These are phyloP conservation scores for Fusarium chlamydosporum DNA, from an alignment of 2,329 filamentous ascomycete genomes.

Conservation along the genomic window DNA sequence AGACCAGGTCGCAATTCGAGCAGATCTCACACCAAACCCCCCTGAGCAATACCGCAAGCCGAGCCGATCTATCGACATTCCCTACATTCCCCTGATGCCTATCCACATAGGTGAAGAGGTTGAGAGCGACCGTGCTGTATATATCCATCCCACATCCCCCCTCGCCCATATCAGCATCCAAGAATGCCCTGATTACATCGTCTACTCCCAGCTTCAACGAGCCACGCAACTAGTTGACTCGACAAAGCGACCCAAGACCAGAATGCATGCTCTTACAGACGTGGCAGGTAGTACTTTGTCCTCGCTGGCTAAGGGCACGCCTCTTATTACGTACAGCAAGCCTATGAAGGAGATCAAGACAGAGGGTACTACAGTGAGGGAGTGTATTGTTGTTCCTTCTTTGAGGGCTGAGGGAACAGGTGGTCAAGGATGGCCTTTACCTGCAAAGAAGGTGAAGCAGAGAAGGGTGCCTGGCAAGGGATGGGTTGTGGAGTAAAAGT, in stretches of 20 bases:
- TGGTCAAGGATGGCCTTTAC: conserved; percentile 84
- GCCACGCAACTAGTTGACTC: conserved; percentile 65
- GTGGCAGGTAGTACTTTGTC: conserved; percentile 82
- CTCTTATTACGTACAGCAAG: conserved; percentile 87
- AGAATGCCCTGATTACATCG: conserved; percentile 87
- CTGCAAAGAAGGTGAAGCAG: conserved; percentile 87
- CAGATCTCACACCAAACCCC: conserved; percentile 83
- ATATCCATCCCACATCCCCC: conserved; percentile 87
- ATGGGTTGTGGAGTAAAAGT: conserved; percentile 75
- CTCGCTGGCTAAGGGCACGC: conserved; percentile 85
- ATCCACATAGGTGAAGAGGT: conserved; percentile 62
- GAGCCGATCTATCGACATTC: conserved; percentile 89
- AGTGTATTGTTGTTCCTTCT: conserved; percentile 87
- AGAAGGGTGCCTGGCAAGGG: conserved; percentile 78
- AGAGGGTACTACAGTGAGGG: conserved; percentile 65
- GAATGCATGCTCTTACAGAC: conserved; percentile 90
- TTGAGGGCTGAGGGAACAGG: conserved; percentile 77
- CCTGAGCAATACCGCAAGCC: conserved; percentile 78
- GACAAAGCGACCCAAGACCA: conserved; percentile 76
- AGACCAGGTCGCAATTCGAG: conserved; percentile 93
- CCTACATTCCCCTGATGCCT: conserved; percentile 88
- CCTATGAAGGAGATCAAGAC: conserved; percentile 84
- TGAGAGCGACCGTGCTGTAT: conserved; percentile 77
- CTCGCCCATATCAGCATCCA: conserved; percentile 77
- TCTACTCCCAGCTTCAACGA: conserved; percentile 89